Base-by-base conservation (phyloP, 1,284 basidiomycete species). In the Polyporus tsugae region DNA sequence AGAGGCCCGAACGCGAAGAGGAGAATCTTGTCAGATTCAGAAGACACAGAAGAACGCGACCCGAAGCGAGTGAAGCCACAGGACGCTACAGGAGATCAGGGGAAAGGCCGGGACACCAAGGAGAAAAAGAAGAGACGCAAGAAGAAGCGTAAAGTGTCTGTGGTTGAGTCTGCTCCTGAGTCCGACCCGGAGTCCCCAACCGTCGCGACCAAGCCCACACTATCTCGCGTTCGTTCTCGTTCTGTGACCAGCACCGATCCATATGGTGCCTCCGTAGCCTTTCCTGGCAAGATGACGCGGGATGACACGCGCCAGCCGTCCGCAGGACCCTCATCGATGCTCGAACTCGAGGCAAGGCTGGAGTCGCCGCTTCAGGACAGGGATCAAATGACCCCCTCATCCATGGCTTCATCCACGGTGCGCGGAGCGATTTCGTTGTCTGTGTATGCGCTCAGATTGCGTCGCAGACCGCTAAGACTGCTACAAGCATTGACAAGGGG, bases 81-180 rank as follows among this genome's bases (percentile, higher is more conserved):
- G 35, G 60, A 49, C 19, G 67, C 36, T 7, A 7, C 17, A 17
- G 55, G 29, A 10, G 63, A 46, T 9, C n/a, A 63, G 15, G 67
- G 70, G 46, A 68, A 65, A 36, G 63, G 49, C 19, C 71, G 64
- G 41, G 68, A 71, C 15, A n/a, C 63, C 22, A 76, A 72, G 52
- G 76, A 77, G 22, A 80, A 73, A 70, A 79, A 73, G 66, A 72
- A 67, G 63, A 67, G 76, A 52, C 68, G 73, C 60, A 77, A 74
- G 72, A 78, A 75, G 73, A 78, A 72, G 67, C 71, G 75, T 42
- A 76, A 73, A 66, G 55, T 73, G 10, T 69, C 73, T 13, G 68
- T 75, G 39, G 74, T 74, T n/a, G 65, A 73, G 25, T 63, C 64
- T 22, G 35, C 19, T 41, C 22, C 9, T 63, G 44, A 46, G 15